Conservation (phyloP, 1,284 basidiomycete genomes). For the Ganoderma meredithae region DNA sequence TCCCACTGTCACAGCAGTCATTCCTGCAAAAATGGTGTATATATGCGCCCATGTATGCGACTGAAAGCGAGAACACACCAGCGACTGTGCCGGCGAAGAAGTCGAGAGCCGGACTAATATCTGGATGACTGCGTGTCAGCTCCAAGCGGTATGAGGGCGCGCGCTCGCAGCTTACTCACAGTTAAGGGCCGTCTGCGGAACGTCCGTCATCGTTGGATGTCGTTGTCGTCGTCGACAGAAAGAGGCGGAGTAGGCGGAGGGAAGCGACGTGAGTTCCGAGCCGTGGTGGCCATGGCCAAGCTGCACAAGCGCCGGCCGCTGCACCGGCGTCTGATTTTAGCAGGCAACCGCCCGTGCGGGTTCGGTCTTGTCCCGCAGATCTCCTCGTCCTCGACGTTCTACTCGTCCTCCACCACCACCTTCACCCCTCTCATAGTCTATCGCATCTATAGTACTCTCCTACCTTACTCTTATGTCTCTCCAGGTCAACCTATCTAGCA, state of each 20-base stretch:
- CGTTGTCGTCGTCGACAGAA: background rate
- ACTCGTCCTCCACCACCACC: conserved; percentile 4
- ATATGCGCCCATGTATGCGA: background rate
- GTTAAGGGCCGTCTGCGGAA: conserved; percentile 7
- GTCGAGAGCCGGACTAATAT: conserved; percentile 61
- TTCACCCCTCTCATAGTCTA: background rate
- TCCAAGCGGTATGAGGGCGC: background rate
- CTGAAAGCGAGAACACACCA: conserved; percentile 43
- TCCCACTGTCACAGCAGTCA: conserved; percentile 68
- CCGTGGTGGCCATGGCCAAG: conserved; percentile 19
- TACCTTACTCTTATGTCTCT: conserved; percentile 63
- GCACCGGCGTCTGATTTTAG: background rate
- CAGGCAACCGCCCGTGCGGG: background rate
- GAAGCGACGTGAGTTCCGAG: conserved; percentile 9
- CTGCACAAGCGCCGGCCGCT: conserved; percentile 3
- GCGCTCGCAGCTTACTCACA: conserved; percentile 8
- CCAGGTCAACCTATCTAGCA: conserved; percentile 76
- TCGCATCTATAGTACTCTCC: background rate
- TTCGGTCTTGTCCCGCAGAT: background rate
- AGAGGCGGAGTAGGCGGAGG: background rate
- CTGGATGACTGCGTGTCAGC: conserved; percentile 17
- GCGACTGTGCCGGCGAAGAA: conserved; percentile 80
- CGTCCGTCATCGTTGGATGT: conserved; percentile 13
- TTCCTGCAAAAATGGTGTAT: conserved; percentile 50
- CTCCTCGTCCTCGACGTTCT: background rate